These are phyloP conservation scores for Cytospora piceicola DNA, from an alignment of 2,329 filamentous ascomycete species.

Conservation along the genomic window DNA sequence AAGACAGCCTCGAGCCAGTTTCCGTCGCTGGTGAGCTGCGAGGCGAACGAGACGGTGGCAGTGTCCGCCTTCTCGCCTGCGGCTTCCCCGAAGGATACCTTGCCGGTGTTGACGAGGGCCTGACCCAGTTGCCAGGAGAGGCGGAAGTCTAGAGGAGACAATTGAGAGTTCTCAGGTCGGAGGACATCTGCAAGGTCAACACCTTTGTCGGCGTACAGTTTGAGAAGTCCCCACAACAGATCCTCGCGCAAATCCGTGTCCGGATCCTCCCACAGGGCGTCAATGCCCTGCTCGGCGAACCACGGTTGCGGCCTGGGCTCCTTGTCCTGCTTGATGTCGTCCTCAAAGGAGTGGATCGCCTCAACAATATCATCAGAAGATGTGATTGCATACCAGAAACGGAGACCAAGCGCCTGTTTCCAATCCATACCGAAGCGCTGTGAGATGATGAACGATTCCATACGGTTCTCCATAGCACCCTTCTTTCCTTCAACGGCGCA, in stretches of 20 bases:
- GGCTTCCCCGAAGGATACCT: constrained; percentile 56
- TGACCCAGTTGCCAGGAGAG: constrained; percentile 85
- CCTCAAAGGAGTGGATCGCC: constrained; percentile 73
- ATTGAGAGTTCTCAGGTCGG: constrained; percentile 74
- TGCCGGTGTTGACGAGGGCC: constrained; percentile 58
- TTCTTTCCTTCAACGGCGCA: constrained; percentile 79
- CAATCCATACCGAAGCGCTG: constrained; percentile 86
- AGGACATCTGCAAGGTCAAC: constrained; percentile 70
- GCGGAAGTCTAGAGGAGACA: constrained; percentile 74
- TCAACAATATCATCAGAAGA: constrained; percentile 69
- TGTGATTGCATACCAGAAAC: constrained; percentile 83
- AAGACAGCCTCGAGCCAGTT: constrained; percentile 75
- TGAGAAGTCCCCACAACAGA: constrained; percentile 84
- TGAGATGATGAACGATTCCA: constrained; percentile 79
- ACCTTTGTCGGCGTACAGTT: constrained; percentile 70
- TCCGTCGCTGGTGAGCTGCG: constrained; percentile 64
- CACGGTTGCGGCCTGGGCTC: constrained; percentile 76
- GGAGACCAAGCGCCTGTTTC: constrained; percentile 89
- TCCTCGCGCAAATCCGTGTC: constrained; percentile 68
- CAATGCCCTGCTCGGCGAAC: constrained; percentile 65
- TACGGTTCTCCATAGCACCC: constrained; percentile 75
- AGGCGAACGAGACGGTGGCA: constrained; percentile 66
- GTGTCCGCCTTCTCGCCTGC: constrained; percentile 66
- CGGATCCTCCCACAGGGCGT: constrained; percentile 63
- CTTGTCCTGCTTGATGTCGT: constrained; percentile 71